Evolutionary conservation across 2,329 filamentous ascomycete species (phyloP).

Genomic region (Blastomyces emzantsi): DNA sequence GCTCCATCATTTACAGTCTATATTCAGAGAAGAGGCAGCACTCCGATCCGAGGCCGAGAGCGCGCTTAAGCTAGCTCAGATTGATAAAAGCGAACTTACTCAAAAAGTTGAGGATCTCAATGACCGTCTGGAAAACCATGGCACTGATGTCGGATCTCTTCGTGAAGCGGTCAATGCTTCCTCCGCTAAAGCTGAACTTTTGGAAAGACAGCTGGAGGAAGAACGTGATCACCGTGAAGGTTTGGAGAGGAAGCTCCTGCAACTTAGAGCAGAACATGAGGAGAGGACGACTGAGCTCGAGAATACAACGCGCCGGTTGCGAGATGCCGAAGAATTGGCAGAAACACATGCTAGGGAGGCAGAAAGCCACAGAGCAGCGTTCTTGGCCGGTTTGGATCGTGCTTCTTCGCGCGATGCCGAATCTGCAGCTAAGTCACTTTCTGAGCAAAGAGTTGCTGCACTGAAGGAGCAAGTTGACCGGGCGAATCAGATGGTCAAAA

Average conservation of each 20-base stretch:
- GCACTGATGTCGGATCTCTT: constrained; percentile 62
- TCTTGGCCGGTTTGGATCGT: constrained; percentile 74
- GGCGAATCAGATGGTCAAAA: constrained; percentile 71
- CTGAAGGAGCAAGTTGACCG: constrained; percentile 71
- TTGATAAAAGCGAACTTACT: constrained; percentile 76
- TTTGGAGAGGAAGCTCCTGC: constrained; percentile 65
- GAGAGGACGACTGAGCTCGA: constrained; percentile 69
- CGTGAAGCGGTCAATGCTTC: constrained; percentile 71
- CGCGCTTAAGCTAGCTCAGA: constrained; percentile 61
- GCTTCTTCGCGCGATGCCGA: constrained; percentile 42
- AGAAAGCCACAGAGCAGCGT: constrained; percentile 69
- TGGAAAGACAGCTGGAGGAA: constrained; percentile 70
- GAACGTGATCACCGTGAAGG: constrained; percentile 67
- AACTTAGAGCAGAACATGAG: constrained; percentile 76
- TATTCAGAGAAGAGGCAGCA: constrained; percentile 73
- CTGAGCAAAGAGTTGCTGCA: constrained; percentile 54
- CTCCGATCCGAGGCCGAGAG: constrained; percentile 66
- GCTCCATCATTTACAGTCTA: constrained; percentile 67
- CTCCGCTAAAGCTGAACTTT: constrained; percentile 60
- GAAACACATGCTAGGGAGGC: constrained; percentile 85
- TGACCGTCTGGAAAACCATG: constrained; percentile 59
- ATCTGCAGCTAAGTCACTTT: constrained; percentile 38
- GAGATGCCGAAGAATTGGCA: constrained; percentile 78
- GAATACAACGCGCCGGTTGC: constrained; percentile 60
- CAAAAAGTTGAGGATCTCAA: constrained; percentile 58